Percentiles rank a stretch among this genome's conserved stretches.
These are phyloP conservation scores for Fonsecaea pedrosoi DNA, from an alignment of 2,329 filamentous ascomycete genomes.

Conservation along the genomic window DNA sequence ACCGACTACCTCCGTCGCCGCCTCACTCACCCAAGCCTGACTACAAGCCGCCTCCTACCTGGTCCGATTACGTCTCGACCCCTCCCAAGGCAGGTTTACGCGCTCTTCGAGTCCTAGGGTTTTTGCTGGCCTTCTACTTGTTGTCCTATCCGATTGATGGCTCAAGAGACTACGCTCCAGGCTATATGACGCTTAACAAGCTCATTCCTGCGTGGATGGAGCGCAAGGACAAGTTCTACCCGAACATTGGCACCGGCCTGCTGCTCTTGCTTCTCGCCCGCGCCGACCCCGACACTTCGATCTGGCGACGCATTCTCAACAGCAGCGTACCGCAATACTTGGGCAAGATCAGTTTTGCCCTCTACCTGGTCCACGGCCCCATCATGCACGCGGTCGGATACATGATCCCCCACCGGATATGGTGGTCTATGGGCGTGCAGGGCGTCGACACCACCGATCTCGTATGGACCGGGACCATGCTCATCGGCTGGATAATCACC, in stretches of 20 bases:
- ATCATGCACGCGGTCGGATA: constrained; percentile 53
- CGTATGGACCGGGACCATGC: constrained; percentile 49
- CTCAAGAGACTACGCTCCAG: constrained; percentile 50
- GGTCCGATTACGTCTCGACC: constrained; percentile 4
- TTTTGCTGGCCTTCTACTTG: constrained; percentile 52
- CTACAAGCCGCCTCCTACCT: constrained; percentile 29
- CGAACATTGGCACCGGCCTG: constrained; percentile 51
- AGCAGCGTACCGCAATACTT: constrained; percentile 53
- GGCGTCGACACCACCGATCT: constrained; percentile 42
- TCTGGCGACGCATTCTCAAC: constrained; percentile 50
- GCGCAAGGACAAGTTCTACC: constrained; percentile 48
- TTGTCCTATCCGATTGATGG: constrained; percentile 50
- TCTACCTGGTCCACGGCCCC: constrained; percentile 57
- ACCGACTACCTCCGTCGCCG: constrained; percentile 31
- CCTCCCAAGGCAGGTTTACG: not conserved
- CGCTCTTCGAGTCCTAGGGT: constrained; percentile 40
- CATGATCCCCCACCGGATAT: constrained; percentile 44
- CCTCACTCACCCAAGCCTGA: constrained; percentile 33
- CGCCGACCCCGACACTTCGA: constrained; percentile 46
- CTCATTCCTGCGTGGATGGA: constrained; percentile 47
- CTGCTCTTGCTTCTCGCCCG: constrained; percentile 54
- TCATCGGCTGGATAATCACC: constrained; percentile 52
- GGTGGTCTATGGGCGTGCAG: constrained; percentile 49
- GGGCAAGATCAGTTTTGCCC: constrained; percentile 56
- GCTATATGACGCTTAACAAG: constrained; percentile 51